A percentile compares a stretch with the other conserved stretches of the same genome.
Conservation (phyloP, 148 eudicot genomes). For the Cornus suecica region DNA sequence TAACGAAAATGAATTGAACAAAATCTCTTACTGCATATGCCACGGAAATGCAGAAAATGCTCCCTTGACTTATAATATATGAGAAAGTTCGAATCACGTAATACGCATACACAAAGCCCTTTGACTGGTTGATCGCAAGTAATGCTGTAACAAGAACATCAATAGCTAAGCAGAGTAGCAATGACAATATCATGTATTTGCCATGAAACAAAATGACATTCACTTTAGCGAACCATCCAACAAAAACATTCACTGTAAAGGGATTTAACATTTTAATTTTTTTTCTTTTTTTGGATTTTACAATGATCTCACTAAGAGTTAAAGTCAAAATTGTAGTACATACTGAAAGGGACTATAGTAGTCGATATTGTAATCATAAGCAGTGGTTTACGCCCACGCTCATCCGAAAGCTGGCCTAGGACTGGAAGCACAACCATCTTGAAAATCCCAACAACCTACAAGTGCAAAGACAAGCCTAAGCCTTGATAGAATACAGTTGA, state of each 20-base stretch:
- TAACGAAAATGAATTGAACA: not conserved
- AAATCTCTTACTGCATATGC: slow-evolving; percentile 77
- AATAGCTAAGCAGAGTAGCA: not conserved
- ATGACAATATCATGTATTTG: not conserved
- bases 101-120: slow-evolving; percentile 69
- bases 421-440: slow-evolving; percentile 89
- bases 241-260: not conserved
- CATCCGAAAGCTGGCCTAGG: slow-evolving; percentile 90
- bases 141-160: slow-evolving; percentile 44
- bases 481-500: not conserved
- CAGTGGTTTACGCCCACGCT: slow-evolving; percentile 85
- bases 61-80: slow-evolving; percentile 78
- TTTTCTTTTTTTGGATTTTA: no score
- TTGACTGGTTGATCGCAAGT: slow-evolving; percentile 63
- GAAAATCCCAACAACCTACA: slow-evolving; percentile 78
- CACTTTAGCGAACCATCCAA: no score
- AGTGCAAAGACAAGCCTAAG: slow-evolving; percentile 6
- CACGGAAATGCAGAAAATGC: slow-evolving; percentile 87
- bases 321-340: slow-evolving; percentile 7
- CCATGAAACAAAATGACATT: no score
- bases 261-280: no score
- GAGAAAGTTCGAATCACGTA: slow-evolving; percentile 73
- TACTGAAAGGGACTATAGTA: slow-evolving; percentile 72
- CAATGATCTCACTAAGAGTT: not conserved
- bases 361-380: slow-evolving; percentile 82